Evolutionary conservation across 2,329 filamentous ascomycete species (phyloP), one percentile per base, ranked within the genome.

Genomic region (Venturia effusa): DNA sequence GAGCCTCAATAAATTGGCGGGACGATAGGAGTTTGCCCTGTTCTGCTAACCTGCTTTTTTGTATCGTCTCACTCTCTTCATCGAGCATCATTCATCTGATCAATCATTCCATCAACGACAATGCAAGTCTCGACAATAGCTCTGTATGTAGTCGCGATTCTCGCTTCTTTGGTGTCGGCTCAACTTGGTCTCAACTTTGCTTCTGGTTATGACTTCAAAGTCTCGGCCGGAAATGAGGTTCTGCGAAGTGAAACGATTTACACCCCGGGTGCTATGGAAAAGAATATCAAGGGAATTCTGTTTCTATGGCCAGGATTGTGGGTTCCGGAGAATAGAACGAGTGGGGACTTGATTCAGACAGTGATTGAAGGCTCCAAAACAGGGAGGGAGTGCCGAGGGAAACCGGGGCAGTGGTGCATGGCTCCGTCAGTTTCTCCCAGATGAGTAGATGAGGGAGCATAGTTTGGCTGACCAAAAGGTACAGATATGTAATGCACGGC

Each of bases 401-500:
- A 40, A 24, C n/a, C n/a, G n/a, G 34, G 34, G 17, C 34, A 61
- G n/a, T 61, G 59, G 59, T 61, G 40, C 13, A 39, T 39, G 22
- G 32, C 39, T 3, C 32, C 30, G 32, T 59, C 24, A 59, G 32
- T 30, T 51, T 11, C 13, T 3, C 22, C 30, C 3, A 19, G 13
- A n/a, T 13, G 17, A 43, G 3, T 17, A n/a, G 41, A 8, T n/a
- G 13, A n/a, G 6, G 41, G 6, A 4, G 17, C 4, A 10, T 24
- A 22, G 4, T 48, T 8, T 13, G 15, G 22, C 27, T 51, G 22
- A 51, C 13, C 19, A 4, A 17, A 27, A 30, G 4, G 13, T 43
- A 13, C 10, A 40, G n/a, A 37, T 62, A 62, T 43, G 60, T 51
- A 7, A 62, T 51, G 60, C 40, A 62, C 60, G 60, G 60, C 39